Base-by-base conservation (phyloP, 305 asterid genomes). In the Nicotiana rustica region DNA sequence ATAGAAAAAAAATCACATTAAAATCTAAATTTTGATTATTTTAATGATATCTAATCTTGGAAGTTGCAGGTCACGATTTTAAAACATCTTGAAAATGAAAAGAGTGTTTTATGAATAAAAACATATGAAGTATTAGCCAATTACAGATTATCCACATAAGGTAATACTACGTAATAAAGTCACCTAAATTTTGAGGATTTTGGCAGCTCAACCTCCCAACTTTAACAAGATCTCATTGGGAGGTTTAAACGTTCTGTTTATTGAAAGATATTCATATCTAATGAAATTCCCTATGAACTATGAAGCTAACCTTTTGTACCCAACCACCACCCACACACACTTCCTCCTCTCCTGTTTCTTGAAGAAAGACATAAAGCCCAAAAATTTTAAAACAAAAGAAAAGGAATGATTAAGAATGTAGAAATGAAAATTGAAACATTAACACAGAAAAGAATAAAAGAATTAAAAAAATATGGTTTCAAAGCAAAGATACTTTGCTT, bases 401-500 rank as follows among this genome's bases (percentile, higher is more conserved):
- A 8, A 18, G 13, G 67, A 19, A 61, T 19, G 21, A 61, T 61
- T 9, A 41, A 67, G 75, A 9, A 44, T 38, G 0, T 2, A 12
- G 25, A 1, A 9, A 36, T 12, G 10, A 52, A 77, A 56, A 47
- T 17, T 9, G 31, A 0, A 55, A 25, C 64, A 5, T 2, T 12
- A 1, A 15, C 36, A 6, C 35, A 47, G 6, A 29, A 81, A 81
- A 2, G 77, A 81, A 69, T 15, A 69, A 57, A 25, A 70, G 19
- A 68, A 31, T 38, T 0, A 31, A 52, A 21, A 44, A 47, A 6
- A 3, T 41, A 9, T 44, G 38, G 38, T 73, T 49, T 18, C 21
- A 65, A 83, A 69, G 83, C 69, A 31, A 52, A 76, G 44, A 78
- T 82, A 61, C 85, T 79, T 85, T 25, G 85, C 85, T 85, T 78